Base-by-base conservation (phyloP, 495 filamentous ascomycete genomes). In the Stereocaulon alpinum region DNA sequence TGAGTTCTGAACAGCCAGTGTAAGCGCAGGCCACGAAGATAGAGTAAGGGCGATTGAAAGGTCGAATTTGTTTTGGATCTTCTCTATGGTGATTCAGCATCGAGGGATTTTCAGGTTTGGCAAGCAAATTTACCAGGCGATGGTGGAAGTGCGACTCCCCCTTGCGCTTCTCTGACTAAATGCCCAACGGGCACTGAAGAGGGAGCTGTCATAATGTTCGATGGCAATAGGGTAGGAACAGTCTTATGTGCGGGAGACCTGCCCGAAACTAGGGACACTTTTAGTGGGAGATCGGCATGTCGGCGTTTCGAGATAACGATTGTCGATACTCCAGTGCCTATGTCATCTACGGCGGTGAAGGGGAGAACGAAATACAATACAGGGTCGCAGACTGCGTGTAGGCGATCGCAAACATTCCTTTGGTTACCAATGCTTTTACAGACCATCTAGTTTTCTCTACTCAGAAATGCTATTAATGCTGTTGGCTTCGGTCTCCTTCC, bases 21-120 rank as follows among this genome's bases (percentile, higher is more conserved):
- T 86, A 43, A 98, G 85, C 6, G 87, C 85, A 5, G 85, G 82
- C 93, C 94, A 98, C 68, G 81, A 77, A 79, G 88, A 79, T 48
- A 96, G 80, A 22, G 82, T 72, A 61, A 92, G 82, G 56, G 89
- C 86, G 61, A 95, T 84, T 62, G 81, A 87, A 65, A 90, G 83
- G 65, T 94, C 90, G 74, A 93, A 88, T 66, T 82, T 82, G 66
- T 62, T 59, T 47, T 70, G 64, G n/a, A 69, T 68, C 56, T 67
- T 67, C 40, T 70, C 68, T 70, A 40, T 24, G 17, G 15, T 22
- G 20, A 6, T 41, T 65, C 45, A 65, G 63, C 29, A 45, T 37
- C 7, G 9, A 18, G 17, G 29, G 48, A 15, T 30, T 2, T 27
- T 47, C 62, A 22, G 15, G n/a, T 5, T 17, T 18, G 10, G n/a